These are phyloP conservation scores for Picochlorum costavermella DNA, from an alignment of 139 green algal genomes.

Conservation along the genomic window DNA sequence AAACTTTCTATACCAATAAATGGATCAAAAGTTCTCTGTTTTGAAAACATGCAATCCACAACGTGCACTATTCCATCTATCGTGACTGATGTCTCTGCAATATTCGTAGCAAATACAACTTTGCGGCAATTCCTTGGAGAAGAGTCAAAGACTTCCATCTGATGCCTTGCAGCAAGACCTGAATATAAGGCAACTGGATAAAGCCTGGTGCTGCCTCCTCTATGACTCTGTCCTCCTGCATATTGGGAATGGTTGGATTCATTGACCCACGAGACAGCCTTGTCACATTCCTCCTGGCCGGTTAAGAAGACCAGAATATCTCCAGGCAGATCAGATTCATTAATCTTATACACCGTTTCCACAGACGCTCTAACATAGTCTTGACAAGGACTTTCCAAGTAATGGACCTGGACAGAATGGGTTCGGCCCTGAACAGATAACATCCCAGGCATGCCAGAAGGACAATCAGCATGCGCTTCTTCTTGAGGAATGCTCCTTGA, in stretches of 20 bases:
- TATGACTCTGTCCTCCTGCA: background rate
- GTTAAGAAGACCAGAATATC: conserved; percentile 93
- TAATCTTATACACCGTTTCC: conserved; percentile 57
- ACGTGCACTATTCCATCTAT: conserved; percentile 80
- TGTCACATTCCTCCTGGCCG: conserved; percentile 63
- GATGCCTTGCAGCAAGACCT: conserved; percentile 59
- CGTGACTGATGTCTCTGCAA: conserved; percentile 82
- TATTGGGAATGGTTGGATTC: conserved; percentile 47
- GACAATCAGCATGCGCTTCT: conserved; percentile 56
- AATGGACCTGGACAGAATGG: conserved; percentile 75
- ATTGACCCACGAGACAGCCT: conserved; percentile 41
- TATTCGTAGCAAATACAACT: conserved; percentile 82
- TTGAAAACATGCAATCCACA: conserved; percentile 79
- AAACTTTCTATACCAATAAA: conserved; percentile 91
- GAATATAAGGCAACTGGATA: conserved; percentile 60
- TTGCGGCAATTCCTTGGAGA: conserved; percentile 63
- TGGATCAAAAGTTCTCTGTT: conserved; percentile 83
- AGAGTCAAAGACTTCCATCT: conserved; percentile 56
- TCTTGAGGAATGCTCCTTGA: conserved; percentile 43
- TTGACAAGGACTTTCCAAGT: conserved; percentile 48
- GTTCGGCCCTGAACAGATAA: conserved; percentile 63
- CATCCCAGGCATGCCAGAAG: conserved; percentile 69
- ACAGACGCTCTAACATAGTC: conserved; percentile 73
- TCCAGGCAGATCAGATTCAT: conserved; percentile 63
- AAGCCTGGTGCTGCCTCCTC: conserved; percentile 12